phyloP scores from a whole-genome alignment of 2,329 filamentous ascomycete species.

The Gyromitra esculenta region DNA sequence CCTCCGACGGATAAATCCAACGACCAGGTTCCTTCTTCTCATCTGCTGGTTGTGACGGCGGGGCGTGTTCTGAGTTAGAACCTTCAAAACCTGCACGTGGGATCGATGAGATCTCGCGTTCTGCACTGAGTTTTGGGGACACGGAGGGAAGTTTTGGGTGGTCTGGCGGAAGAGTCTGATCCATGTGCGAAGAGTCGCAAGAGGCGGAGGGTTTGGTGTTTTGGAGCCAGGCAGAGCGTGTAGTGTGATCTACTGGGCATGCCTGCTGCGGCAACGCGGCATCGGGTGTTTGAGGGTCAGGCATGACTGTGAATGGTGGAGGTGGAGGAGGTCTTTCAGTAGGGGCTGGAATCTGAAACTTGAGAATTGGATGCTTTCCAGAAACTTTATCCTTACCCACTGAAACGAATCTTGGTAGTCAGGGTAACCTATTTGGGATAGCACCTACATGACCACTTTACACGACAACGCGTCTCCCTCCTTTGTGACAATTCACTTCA shows the following conservation, averaged over 20 bases:
- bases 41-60: slow-evolving; percentile 55
- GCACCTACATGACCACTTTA: not conserved
- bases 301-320: slow-evolving; percentile 13
- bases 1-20: slow-evolving; percentile 96
- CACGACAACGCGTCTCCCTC: slow-evolving; percentile 21
- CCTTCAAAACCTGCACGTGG: slow-evolving; percentile 68
- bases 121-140: slow-evolving; percentile 67
- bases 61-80: slow-evolving; percentile 59
- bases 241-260: slow-evolving; percentile 91
- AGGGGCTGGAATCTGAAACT: not conserved
- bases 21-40: slow-evolving; percentile 71
- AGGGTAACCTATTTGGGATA: not conserved
- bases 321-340: not conserved
- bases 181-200: slow-evolving; percentile 45
- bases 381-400: not conserved
- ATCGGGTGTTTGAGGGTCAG: slow-evolving; percentile 60
- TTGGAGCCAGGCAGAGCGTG: slow-evolving; percentile 83
- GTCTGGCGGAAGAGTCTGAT: slow-evolving; percentile 65
- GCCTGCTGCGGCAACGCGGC: slow-evolving; percentile 26
- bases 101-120: slow-evolving; percentile 82
- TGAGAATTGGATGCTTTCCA: slow-evolving; percentile 13
- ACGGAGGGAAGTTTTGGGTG: slow-evolving; percentile 57
- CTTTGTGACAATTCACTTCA: not conserved
- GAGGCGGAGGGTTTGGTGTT: slow-evolving; percentile 57
- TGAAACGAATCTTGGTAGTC: not conserved